A percentile compares a stretch with the other conserved stretches of the same genome.
These are phyloP conservation scores for Fusarium lateritium DNA, from an alignment of 2,329 filamentous ascomycete genomes.

Conservation along the genomic window DNA sequence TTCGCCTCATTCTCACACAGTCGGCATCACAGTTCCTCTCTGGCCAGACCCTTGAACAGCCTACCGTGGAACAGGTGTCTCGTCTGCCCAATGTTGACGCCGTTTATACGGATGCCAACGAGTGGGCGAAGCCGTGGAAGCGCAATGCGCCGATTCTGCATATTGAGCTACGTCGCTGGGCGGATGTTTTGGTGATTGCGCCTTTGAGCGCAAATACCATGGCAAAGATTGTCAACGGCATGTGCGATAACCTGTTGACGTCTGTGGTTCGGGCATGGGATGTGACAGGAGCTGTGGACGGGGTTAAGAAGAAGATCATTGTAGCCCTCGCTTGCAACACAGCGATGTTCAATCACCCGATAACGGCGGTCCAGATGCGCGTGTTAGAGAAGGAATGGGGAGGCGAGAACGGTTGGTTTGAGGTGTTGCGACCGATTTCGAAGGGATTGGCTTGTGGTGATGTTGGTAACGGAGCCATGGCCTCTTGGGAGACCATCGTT, in stretches of 20 bases:
- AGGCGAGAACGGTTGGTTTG: conserved; percentile 64
- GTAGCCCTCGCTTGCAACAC: conserved; percentile 91
- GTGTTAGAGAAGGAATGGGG: conserved; percentile 84
- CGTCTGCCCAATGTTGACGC: conserved; percentile 80
- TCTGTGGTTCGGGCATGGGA: conserved; percentile 91
- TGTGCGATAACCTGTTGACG: conserved; percentile 83
- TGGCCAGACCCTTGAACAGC: conserved; percentile 84
- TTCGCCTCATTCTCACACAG: conserved; percentile 86
- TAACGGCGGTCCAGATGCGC: conserved; percentile 80
- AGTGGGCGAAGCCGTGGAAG: conserved; percentile 85
- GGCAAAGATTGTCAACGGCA: conserved; percentile 84
- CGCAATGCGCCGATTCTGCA: conserved; percentile 87
- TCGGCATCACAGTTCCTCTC: conserved; percentile 82
- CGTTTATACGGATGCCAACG: conserved; percentile 86
- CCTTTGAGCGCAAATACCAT: conserved; percentile 88
- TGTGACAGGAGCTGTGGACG: conserved; percentile 73
- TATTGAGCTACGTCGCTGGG: conserved; percentile 87
- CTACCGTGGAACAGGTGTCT: conserved; percentile 72
- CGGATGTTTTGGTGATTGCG: conserved; percentile 83
- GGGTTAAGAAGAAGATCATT: conserved; percentile 75
- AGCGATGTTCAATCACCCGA: conserved; percentile 89
- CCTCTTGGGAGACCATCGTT: conserved; percentile 83
- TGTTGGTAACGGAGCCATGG: conserved; percentile 86
- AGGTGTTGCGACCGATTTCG: conserved; percentile 79
- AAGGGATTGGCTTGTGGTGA: conserved; percentile 91